These are phyloP conservation scores for Nakazawaea laoshanensis DNA, from an alignment of 805 yeast species.

Conservation along the genomic window DNA sequence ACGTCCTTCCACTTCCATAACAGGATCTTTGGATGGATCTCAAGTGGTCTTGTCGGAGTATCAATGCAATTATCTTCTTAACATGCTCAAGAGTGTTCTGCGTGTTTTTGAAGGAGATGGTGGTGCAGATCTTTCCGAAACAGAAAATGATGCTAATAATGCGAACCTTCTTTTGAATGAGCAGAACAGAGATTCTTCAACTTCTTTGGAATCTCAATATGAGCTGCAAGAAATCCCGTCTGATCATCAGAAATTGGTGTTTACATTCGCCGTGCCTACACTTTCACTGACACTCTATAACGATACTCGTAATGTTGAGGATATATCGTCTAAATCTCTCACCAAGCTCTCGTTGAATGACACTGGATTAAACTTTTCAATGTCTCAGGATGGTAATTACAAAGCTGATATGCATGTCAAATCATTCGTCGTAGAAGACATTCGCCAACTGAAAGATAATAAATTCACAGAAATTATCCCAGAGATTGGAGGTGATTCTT, in stretches of 20 bases:
- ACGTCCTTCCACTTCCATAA: constrained; percentile 40
- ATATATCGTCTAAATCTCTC: constrained; percentile 32
- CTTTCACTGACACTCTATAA: constrained; percentile 56
- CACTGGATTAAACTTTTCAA: constrained; percentile 38
- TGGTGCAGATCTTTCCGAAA: constrained; percentile 28
- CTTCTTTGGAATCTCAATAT: constrained; percentile 14
- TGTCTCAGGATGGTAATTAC: constrained; percentile 47
- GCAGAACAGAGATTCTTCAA: constrained; percentile 5
- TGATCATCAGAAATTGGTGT: constrained; percentile 29
- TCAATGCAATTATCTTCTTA: constrained; percentile 52
- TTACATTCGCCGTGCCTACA: constrained; percentile 52
- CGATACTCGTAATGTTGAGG: constrained; percentile 29
- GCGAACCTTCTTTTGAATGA: constrained; percentile 30
- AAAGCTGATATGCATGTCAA: constrained; percentile 55
- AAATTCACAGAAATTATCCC: constrained; percentile 81
- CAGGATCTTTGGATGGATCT: constrained; percentile 55
- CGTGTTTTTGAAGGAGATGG: constrained; percentile 40
- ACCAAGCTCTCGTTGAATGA: constrained; percentile 56
- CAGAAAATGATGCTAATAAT: constrained; percentile 55
- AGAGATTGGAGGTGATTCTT: constrained; percentile 44
- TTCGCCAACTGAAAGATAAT: constrained; percentile 52
- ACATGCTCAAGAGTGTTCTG: constrained; percentile 47
- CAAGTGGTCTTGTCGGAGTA: constrained; percentile 62
- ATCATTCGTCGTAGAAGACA: constrained; percentile 74
- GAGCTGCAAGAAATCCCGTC: constrained; percentile 15